Percentiles rank a stretch among this genome's conserved stretches.
Evolutionary conservation across 1,284 basidiomycete species (phyloP).

Genomic region (Boletellus sp.): DNA sequence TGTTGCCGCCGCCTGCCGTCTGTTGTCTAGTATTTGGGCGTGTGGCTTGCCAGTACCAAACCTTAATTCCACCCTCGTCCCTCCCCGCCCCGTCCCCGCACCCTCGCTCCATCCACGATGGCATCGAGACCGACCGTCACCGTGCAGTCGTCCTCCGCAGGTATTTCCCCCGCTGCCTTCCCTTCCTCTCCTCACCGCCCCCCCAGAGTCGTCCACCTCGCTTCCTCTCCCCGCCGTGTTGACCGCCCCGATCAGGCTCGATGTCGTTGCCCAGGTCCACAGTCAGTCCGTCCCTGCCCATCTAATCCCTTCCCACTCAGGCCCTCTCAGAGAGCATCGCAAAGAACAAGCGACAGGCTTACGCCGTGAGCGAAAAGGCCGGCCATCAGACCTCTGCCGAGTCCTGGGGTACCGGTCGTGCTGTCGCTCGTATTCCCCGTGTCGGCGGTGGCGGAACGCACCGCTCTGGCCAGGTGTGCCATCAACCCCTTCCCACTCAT

Average conservation of each 20-base stretch:
- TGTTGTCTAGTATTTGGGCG: background rate
- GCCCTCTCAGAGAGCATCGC: slow-evolving; percentile 84
- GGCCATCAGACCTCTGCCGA: slow-evolving; percentile 99
- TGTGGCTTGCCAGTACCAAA: slow-evolving; percentile 26
- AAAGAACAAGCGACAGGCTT: slow-evolving; percentile 98
- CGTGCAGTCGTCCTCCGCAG: slow-evolving; percentile 74
- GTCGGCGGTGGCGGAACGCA: slow-evolving; percentile 98
- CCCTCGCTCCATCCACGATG: slow-evolving; percentile 46
- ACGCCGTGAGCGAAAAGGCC: slow-evolving; percentile 95
- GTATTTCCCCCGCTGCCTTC: slow-evolving; percentile 33
- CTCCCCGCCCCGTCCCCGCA: background rate
- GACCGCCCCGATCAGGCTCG: slow-evolving; percentile 96
- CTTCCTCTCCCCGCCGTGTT: slow-evolving; percentile 95
- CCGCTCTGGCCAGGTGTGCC: slow-evolving; percentile 86
- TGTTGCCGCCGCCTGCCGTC: slow-evolving; percentile 19
- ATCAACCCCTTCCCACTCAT: background rate
- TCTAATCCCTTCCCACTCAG: background rate
- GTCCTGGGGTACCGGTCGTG: slow-evolving; percentile 99
- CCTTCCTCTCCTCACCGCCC: background rate
- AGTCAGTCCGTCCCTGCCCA: slow-evolving; percentile 60
- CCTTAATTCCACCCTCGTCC: slow-evolving; percentile 10
- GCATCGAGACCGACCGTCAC: slow-evolving; percentile 88
- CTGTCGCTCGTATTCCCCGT: slow-evolving; percentile 99
- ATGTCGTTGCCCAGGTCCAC: slow-evolving; percentile 98
- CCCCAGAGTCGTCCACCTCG: slow-evolving; percentile 79